Conservation (phyloP, 1,284 basidiomycete genomes). For the Phylloporus gajari region DNA sequence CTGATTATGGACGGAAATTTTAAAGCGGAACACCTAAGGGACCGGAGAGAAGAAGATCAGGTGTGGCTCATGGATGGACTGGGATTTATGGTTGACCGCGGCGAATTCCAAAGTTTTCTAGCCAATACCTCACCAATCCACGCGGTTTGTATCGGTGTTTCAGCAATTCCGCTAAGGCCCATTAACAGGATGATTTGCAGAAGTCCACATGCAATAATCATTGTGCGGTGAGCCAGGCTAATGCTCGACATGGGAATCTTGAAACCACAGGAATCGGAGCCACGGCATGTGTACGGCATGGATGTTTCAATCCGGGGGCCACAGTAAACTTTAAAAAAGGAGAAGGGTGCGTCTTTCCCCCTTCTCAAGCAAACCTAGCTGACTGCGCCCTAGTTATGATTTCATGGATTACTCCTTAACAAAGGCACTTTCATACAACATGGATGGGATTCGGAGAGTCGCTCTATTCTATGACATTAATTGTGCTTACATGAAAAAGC, state of each 20-base stretch:
- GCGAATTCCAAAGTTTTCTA: too few relatives aligned
- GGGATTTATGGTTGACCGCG: too few relatives aligned
- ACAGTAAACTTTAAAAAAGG: not conserved
- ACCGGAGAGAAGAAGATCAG: too few relatives aligned
- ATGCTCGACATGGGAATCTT: constrained; percentile 1
- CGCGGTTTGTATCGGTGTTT: too few relatives aligned
- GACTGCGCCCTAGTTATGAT: not conserved
- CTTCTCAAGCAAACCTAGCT: too few relatives aligned
- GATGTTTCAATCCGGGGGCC: constrained; percentile 9
- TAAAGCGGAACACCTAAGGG: too few relatives aligned
- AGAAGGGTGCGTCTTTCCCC: too few relatives aligned
- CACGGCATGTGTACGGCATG: constrained; percentile 11
- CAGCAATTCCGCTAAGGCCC: too few relatives aligned
- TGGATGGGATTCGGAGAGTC: not conserved
- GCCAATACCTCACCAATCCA: too few relatives aligned
- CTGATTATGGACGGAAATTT: too few relatives aligned
- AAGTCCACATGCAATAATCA: constrained; percentile 17
- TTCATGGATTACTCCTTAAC: constrained; percentile 37
- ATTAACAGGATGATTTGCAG: too few relatives aligned
- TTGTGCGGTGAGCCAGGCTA: constrained; percentile 13
- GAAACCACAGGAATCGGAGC: not conserved
- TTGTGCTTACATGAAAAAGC: constrained; percentile 20
- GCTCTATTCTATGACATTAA: constrained; percentile 24
- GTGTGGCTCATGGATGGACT: too few relatives aligned
- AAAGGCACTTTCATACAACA: constrained; percentile 19